Evolutionary conservation across 345 rosid genomes (phyloP).

Genomic region (Salix suchowensis): DNA sequence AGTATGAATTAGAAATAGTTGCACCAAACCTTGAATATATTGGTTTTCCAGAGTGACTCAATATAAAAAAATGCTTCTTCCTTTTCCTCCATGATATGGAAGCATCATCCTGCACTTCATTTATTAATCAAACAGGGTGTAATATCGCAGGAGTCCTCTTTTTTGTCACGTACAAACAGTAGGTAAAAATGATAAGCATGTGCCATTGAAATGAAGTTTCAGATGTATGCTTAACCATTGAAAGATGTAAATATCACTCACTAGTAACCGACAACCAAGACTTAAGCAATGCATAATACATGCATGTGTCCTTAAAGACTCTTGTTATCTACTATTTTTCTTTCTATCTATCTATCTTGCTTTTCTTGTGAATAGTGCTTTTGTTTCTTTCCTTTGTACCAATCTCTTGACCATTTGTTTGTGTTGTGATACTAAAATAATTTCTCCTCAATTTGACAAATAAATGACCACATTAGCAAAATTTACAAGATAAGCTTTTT

Average conservation of each 20-base stretch:
- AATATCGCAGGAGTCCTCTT: conserved; percentile 3
- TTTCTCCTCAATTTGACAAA: neutral
- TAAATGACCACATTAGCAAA: neutral
- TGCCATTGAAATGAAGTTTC: neutral
- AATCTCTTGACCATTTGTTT: neutral
- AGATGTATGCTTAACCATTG: neutral
- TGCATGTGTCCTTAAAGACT: neutral
- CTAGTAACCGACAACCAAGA: neutral
- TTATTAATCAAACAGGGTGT: conserved; percentile 20
- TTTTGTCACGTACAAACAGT: neutral
- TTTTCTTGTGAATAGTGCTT: neutral
- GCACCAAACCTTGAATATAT: conserved; percentile 82
- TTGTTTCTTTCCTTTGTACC: neutral
- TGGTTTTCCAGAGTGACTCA: conserved; percentile 98
- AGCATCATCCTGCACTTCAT: conserved; percentile 93
- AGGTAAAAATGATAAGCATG: neutral
- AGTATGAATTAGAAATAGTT: neutral
- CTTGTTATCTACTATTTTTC: neutral
- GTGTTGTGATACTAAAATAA: neutral
- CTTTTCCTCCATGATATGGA: conserved; percentile 96
- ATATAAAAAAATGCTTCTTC: conserved; percentile 93
- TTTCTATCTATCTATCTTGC: neutral
- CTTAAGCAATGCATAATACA: neutral
- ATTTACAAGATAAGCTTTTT: neutral
- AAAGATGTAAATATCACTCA: neutral